A percentile compares a stretch with the other conserved stretches of the same genome.
These are phyloP conservation scores for Quercus bicolor DNA, from an alignment of 306 rosid species.

Conservation along the genomic window DNA sequence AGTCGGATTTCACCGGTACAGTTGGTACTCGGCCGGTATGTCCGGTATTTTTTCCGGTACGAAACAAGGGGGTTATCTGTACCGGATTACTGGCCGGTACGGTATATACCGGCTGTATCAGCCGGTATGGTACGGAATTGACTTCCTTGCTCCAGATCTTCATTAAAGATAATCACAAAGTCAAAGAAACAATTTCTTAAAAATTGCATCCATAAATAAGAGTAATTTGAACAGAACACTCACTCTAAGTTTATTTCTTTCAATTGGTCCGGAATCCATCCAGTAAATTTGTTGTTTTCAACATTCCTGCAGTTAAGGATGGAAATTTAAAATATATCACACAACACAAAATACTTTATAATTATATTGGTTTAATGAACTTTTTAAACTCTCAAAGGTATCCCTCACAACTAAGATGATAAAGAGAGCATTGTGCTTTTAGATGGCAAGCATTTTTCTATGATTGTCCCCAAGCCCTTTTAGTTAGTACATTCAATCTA, in stretches of 20 bases:
- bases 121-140: too few species aligned
- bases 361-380: neutral
- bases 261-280: slow-evolving; percentile 68
- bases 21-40: too few species aligned
- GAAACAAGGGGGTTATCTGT: too few species aligned
- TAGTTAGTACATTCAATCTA: neutral
- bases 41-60: too few species aligned
- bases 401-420: too few species aligned
- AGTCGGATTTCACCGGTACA: too few species aligned
- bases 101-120: too few species aligned
- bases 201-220: slow-evolving; percentile 12
- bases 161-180: slow-evolving; percentile 13
- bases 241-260: slow-evolving; percentile 55
- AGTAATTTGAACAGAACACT: slow-evolving; percentile 18
- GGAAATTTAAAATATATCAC: neutral
- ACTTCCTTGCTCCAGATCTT: slow-evolving; percentile 50
- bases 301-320: slow-evolving; percentile 42
- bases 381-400: neutral
- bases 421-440: too few species aligned
- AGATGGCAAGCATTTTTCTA: neutral
- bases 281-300: slow-evolving; percentile 74
- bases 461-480: neutral
- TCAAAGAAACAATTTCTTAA: slow-evolving; percentile 19
- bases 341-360: neutral
- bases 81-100: too few species aligned